These are phyloP conservation scores for Circinella minor DNA, from an alignment of 371 early-diverging fungal genomes.

Conservation along the genomic window DNA sequence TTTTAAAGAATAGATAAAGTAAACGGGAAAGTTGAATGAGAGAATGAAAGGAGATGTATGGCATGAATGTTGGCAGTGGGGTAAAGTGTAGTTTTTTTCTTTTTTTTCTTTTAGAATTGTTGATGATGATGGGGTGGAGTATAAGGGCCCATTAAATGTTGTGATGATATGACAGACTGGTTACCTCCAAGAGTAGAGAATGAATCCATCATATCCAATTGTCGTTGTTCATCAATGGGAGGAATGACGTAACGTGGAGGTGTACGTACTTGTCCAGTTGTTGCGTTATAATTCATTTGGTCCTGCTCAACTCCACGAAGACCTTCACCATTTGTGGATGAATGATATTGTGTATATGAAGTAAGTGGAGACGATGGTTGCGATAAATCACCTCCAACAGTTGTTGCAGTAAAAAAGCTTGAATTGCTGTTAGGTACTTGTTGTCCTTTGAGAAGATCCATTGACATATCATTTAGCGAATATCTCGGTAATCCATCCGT, in stretches of 20 bases:
- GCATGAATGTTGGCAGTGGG: too few species aligned
- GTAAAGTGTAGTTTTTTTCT: too few species aligned
- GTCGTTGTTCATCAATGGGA: constrained; percentile 12
- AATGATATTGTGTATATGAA: too few species aligned
- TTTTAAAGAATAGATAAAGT: background rate
- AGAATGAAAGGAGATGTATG: too few species aligned
- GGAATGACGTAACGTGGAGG: constrained; percentile 22
- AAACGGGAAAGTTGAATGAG: background rate
- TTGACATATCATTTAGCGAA: constrained; percentile 18
- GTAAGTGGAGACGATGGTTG: constrained; percentile 8
- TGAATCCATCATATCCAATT: constrained; percentile 1
- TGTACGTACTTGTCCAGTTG: constrained; percentile 25
- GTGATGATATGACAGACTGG: constrained; percentile 7
- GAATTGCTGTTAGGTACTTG: background rate
- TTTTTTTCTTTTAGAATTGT: background rate
- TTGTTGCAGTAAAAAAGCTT: constrained; percentile 1
- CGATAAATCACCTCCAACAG: background rate
- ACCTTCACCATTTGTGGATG: background rate
- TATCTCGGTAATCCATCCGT: constrained; percentile 14
- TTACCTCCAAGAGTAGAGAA: constrained; percentile 10
- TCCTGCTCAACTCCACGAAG: constrained; percentile 32
- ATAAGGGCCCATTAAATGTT: constrained; percentile 4
- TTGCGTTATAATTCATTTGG: constrained; percentile 33
- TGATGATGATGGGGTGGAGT: background rate
- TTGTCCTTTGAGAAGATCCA: constrained; percentile 16